Percentiles rank a stretch among this genome's conserved stretches.
phyloP scores from a whole-genome alignment of 1,139 yeast species.

The Lodderomyces theae region DNA sequence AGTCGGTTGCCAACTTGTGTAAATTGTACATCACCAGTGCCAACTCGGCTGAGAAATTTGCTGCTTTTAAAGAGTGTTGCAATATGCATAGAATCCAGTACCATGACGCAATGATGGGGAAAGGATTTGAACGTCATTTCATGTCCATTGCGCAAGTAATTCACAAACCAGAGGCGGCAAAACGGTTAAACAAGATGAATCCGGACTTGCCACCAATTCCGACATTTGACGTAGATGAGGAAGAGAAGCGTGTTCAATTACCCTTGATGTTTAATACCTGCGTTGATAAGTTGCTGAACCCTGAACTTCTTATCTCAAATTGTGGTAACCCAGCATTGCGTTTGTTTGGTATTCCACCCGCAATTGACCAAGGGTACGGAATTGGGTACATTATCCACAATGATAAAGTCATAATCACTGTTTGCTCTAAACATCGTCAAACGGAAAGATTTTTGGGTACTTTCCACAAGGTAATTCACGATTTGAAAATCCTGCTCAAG shows the following conservation, averaged over 20 bases:
- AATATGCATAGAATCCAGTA: conserved; percentile 48
- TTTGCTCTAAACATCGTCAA: conserved; percentile 73
- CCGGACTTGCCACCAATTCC: conserved; percentile 30
- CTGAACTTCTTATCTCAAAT: conserved; percentile 48
- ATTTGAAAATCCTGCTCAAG: conserved; percentile 32
- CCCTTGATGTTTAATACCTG: conserved; percentile 63
- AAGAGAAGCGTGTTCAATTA: conserved; percentile 23
- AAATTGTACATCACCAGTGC: conserved; percentile 59
- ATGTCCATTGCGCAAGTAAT: conserved; percentile 55
- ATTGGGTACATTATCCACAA: conserved; percentile 71
- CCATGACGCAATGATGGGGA: conserved; percentile 54
- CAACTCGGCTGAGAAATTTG: conserved; percentile 48
- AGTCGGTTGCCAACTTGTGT: conserved; percentile 50
- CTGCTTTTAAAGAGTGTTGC: conserved; percentile 50
- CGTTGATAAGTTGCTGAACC: conserved; percentile 39
- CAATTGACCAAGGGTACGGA: conserved; percentile 72
- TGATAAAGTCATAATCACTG: conserved; percentile 56
- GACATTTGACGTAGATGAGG: conserved; percentile 16
- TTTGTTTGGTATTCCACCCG: conserved; percentile 75
- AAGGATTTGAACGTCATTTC: conserved; percentile 71
- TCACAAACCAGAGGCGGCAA: conserved; percentile 28
- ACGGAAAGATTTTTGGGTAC: conserved; percentile 67
- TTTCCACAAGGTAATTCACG: conserved; percentile 56
- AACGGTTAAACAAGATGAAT: conserved; percentile 43
- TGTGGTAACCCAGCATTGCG: conserved; percentile 79